Evolutionary conservation across 176 grass and related monocot species (phyloP), one percentile per base, ranked within the genome.

Genomic region (Eleusine indica): DNA sequence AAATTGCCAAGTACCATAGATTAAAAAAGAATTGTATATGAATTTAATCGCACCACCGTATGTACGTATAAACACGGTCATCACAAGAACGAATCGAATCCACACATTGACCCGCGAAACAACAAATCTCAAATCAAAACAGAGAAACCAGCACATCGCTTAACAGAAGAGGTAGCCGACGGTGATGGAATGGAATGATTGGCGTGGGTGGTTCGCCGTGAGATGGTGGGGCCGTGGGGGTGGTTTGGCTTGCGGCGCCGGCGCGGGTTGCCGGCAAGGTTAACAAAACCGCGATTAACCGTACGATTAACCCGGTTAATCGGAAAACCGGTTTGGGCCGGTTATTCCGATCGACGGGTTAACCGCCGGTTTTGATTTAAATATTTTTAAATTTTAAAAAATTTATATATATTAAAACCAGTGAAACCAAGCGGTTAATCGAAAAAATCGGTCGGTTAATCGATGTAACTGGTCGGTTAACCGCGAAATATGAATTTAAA

Each of bases 101-200:
- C 29, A 13, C 17, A 10, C 5, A 61, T 14, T 4, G 3, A 61
- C 12, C 1, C 51, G 76, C 2, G 63, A 61, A 29, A 62, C 63
- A 61, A 68, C 40, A 68, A 28, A 49, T 82, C 71, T 5, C 15
- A 38, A 51, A 70, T 66, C 1, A 25, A 43, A 75, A 0, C 15
- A 56, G 16, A 56, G 15, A 16, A 56, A 56, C 7, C 52, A 19
- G 68, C 16, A 54, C 4, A 10, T 2, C 49, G n/a, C 66, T 57
- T 72, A 83, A 58, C 84, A 87, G 75, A 87, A 83, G 66, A 89
- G 65, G 71, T 81, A 81, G 13, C 81, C 81, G 56, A 92, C 52
- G 32, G 81, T 14, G 61, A 16, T 9, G 8, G 56, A 39, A 16
- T 9, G 8, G 56, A 39, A 21, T 16, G 70, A 48, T 72, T 73